These are phyloP conservation scores for Lycium barbarum DNA, from an alignment of 257 asterid species.

Conservation along the genomic window DNA sequence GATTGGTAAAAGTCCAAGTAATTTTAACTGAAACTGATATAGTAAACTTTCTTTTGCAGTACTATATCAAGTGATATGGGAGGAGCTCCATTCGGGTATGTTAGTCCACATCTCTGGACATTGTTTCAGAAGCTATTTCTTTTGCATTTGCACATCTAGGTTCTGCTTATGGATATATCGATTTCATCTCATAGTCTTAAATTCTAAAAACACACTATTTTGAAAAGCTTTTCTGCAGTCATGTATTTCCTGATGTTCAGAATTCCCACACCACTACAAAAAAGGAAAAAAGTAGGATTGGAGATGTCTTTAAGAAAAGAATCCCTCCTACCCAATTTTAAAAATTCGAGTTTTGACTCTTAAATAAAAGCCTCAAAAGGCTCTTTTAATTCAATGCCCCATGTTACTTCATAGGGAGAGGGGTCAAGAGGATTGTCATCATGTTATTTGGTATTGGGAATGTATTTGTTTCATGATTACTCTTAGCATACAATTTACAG, in stretches of 20 bases:
- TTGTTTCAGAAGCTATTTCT: not conserved
- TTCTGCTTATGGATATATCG: not conserved
- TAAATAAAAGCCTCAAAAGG: too few relatives aligned
- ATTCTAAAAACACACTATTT: not conserved
- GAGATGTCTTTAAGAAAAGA: not conserved
- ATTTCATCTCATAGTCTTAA: not conserved
- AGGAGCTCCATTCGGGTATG: constrained; percentile 97
- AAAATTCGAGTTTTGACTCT: too few relatives aligned
- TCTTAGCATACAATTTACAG: not conserved
- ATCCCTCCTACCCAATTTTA: too few relatives aligned
- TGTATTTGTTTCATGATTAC: not conserved
- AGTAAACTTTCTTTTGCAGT: constrained; percentile 55
- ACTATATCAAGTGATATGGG: constrained; percentile 77
- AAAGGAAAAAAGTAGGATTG: not conserved
- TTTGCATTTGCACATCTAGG: not conserved
- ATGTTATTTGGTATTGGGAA: constrained; percentile 7
- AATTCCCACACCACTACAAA: not conserved
- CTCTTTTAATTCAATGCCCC: not conserved
- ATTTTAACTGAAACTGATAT: not conserved
- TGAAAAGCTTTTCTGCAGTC: not conserved
- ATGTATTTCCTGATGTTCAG: not conserved
- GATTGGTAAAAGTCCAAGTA: not conserved
- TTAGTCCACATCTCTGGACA: constrained; percentile 11
- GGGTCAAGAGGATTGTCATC: not conserved
- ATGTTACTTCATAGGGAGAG: not conserved